phyloP scores from a whole-genome alignment of 192 early-diverging fungal species.

The Coemansia sp. region DNA sequence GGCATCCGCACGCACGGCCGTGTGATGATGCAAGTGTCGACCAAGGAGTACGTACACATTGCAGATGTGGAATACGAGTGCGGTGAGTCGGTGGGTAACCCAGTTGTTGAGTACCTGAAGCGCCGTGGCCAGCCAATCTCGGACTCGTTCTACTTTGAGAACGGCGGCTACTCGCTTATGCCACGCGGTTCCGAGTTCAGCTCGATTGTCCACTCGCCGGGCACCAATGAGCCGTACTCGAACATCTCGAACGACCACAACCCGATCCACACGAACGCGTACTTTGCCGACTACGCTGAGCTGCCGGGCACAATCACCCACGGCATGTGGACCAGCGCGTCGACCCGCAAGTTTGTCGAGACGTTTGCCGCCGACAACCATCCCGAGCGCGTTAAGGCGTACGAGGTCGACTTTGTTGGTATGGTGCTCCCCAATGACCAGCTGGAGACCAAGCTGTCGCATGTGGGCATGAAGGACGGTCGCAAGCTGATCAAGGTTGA shows the following conservation, averaged over 20 bases:
- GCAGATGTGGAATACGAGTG: slow-evolving; percentile 76
- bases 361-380: slow-evolving; percentile 79
- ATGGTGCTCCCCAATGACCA: slow-evolving; percentile 86
- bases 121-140: slow-evolving; percentile 83
- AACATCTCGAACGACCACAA: slow-evolving; percentile 84
- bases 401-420: slow-evolving; percentile 76
- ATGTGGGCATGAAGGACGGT: slow-evolving; percentile 85
- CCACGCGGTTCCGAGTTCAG: slow-evolving; percentile 79
- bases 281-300: slow-evolving; percentile 84
- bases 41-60: slow-evolving; percentile 74
- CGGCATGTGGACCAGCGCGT: slow-evolving; percentile 96
- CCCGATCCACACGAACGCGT: slow-evolving; percentile 91
- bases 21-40: slow-evolving; percentile 60
- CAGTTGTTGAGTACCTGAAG: slow-evolving; percentile 84
- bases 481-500: slow-evolving; percentile 83
- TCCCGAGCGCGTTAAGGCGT: slow-evolving; percentile 73
- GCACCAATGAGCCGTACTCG: slow-evolving; percentile 72
- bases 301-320: slow-evolving; percentile 93
- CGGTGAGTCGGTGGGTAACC: slow-evolving; percentile 77
- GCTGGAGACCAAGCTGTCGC: slow-evolving; percentile 77
- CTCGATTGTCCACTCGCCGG: slow-evolving; percentile 39
- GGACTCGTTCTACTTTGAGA: slow-evolving; percentile 84
- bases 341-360: slow-evolving; percentile 84
- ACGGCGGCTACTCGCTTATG: slow-evolving; percentile 90
- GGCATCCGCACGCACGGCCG: slow-evolving; percentile 51